Conservation (phyloP, 208 protist species). For the Wallacemonas rigidus region DNA sequence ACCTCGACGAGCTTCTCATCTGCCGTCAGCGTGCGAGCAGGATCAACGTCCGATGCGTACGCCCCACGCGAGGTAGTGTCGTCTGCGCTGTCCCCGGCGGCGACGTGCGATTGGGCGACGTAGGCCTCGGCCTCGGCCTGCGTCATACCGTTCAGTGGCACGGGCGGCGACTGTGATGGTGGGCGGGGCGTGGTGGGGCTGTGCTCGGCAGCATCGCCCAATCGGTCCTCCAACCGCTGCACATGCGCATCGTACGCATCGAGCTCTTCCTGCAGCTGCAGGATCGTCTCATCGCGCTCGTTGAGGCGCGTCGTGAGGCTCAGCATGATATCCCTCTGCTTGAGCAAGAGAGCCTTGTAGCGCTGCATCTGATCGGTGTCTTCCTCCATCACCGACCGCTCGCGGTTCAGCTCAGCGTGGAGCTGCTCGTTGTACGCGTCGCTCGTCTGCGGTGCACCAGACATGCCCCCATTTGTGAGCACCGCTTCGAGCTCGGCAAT, state of each 20-base stretch:
- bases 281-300: conserved; percentile 92
- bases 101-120: conserved; percentile 29
- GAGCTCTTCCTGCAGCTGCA: conserved; percentile 86
- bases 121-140: conserved; percentile 41
- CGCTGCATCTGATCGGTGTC: conserved; percentile 93
- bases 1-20: conserved; percentile 77
- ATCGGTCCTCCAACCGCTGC: conserved; percentile 63
- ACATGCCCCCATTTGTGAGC: conserved; percentile 46
- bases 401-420: conserved; percentile 77
- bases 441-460: conserved; percentile 47
- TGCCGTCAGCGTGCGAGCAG: conserved; percentile 33
- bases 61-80: not conserved
- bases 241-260: conserved; percentile 86
- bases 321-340: conserved; percentile 97
- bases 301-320: conserved; percentile 91
- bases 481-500: conserved; percentile 62
- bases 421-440: conserved; percentile 67
- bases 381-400: conserved; percentile 79
- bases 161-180: not conserved
- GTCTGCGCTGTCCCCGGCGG: not conserved
- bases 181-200: conserved; percentile 9
- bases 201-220: conserved; percentile 32
- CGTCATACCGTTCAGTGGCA: not conserved
- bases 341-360: conserved; percentile 96
- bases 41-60: conserved; percentile 52